phyloP scores from a whole-genome alignment of 2,329 filamentous ascomycete genomes.

The Amphichorda felina region DNA sequence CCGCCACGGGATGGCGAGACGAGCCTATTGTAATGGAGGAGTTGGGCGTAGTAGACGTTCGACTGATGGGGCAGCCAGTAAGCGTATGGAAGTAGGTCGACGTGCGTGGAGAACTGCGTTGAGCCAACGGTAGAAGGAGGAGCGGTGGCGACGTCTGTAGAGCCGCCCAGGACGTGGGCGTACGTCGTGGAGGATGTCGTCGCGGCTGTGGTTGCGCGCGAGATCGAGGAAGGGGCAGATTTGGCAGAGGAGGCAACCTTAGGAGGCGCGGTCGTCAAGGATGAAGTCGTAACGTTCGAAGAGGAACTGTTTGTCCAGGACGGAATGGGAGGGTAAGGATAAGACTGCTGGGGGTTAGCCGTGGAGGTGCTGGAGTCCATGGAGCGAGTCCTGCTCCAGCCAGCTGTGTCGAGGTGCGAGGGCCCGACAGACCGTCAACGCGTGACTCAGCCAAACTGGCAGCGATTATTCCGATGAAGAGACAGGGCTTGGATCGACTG shows the following conservation, averaged over 20 bases:
- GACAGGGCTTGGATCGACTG: not conserved
- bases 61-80: constrained; percentile 40
- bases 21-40: constrained; percentile 54
- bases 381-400: constrained; percentile 10
- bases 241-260: constrained; percentile 1
- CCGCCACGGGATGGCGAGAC: constrained; percentile 44
- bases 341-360: constrained; percentile 25
- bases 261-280: not conserved
- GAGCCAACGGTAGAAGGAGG: constrained; percentile 11
- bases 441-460: not conserved
- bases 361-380: constrained; percentile 25
- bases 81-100: constrained; percentile 45
- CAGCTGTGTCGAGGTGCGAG: not conserved
- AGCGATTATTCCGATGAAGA: not conserved
- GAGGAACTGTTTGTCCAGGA: not conserved
- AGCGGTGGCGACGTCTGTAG: constrained; percentile 12
- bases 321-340: constrained; percentile 8
- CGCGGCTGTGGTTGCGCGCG: constrained; percentile 4
- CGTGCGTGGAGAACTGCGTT: constrained; percentile 25
- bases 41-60: constrained; percentile 47
- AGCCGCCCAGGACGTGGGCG: constrained; percentile 11
- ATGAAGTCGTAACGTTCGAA: not conserved
- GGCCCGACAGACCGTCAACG: not conserved
- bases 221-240: not conserved
- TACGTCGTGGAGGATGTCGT: constrained; percentile 1